A percentile compares a stretch with the other conserved stretches of the same genome.
These are phyloP conservation scores for Pseudogymnoascus sp. DNA, from an alignment of 2,329 filamentous ascomycete species.

Conservation along the genomic window DNA sequence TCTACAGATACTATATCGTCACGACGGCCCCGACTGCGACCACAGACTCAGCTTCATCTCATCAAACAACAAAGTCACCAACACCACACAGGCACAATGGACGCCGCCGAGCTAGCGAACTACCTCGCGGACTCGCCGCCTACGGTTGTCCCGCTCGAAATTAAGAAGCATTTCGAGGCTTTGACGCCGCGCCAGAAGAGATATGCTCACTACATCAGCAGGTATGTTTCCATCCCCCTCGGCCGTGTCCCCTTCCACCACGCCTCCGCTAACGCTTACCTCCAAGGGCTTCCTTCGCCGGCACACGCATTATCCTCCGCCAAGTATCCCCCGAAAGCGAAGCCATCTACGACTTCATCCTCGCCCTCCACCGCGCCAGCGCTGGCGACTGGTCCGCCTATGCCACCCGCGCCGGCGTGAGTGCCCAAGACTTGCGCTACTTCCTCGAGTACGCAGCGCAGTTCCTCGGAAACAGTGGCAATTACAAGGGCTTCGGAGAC, in stretches of 20 bases:
- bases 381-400: slow-evolving; percentile 66
- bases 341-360: slow-evolving; percentile 72
- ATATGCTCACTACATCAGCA: slow-evolving; percentile 86
- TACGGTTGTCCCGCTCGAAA: slow-evolving; percentile 76
- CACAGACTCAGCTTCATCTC: neutral
- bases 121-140: slow-evolving; percentile 90
- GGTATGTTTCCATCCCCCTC: slow-evolving; percentile 39
- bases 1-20: neutral
- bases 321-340: slow-evolving; percentile 79
- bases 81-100: slow-evolving; percentile 35
- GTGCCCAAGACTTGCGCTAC: slow-evolving; percentile 53
- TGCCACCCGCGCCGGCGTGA: slow-evolving; percentile 56
- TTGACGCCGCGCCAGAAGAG: slow-evolving; percentile 70
- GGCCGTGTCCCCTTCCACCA: neutral
- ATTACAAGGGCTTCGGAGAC: slow-evolving; percentile 84
- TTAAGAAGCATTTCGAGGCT: slow-evolving; percentile 86
- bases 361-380: slow-evolving; percentile 60
- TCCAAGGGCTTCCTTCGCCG: slow-evolving; percentile 66
- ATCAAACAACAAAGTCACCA: neutral
- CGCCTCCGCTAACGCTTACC: slow-evolving; percentile 15
- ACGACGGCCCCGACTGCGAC: neutral
- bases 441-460: slow-evolving; percentile 74
- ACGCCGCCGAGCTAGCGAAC: slow-evolving; percentile 57
- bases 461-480: slow-evolving; percentile 71
- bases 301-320: slow-evolving; percentile 69